Evolutionary conservation across 2,329 filamentous ascomycete species (phyloP).

Genomic region (Ophiostoma himal-ulmi): DNA sequence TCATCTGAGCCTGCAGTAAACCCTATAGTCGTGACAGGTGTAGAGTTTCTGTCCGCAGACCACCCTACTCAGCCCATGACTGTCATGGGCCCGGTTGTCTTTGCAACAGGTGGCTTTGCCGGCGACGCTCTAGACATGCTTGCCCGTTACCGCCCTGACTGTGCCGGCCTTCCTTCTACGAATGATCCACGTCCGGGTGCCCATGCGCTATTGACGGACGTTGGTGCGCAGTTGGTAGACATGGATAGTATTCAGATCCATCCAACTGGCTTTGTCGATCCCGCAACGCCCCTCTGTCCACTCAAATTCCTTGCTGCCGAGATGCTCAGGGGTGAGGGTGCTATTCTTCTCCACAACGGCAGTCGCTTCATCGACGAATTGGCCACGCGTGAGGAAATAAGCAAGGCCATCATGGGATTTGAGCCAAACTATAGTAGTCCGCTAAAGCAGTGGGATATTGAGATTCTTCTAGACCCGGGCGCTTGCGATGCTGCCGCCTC

Average conservation of each 20-base stretch:
- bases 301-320: slow-evolving; percentile 99
- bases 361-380: slow-evolving; percentile 97
- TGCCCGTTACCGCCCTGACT: slow-evolving; percentile 93
- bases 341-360: slow-evolving; percentile 83
- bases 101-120: slow-evolving; percentile 95
- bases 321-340: slow-evolving; percentile 95
- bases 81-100: slow-evolving; percentile 78
- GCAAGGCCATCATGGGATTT: slow-evolving; percentile 69
- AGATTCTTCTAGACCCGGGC: slow-evolving; percentile 95
- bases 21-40: slow-evolving; percentile 59
- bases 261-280: slow-evolving; percentile 93
- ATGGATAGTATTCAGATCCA: slow-evolving; percentile 99
- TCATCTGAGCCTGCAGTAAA: slow-evolving; percentile 13
- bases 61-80: slow-evolving; percentile 52
- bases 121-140: slow-evolving; percentile 89
- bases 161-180: slow-evolving; percentile 83
- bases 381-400: slow-evolving; percentile 96
- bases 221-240: slow-evolving; percentile 95
- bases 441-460: slow-evolving; percentile 69
- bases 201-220: slow-evolving; percentile 63
- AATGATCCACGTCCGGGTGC: slow-evolving; percentile 60
- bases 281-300: slow-evolving; percentile 92
- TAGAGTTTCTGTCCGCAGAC: slow-evolving; percentile 76
- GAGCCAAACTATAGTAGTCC: neutral
- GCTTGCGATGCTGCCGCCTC: slow-evolving; percentile 96